phyloP scores from a whole-genome alignment of 805 yeast species.

The Priceomyces medius region DNA sequence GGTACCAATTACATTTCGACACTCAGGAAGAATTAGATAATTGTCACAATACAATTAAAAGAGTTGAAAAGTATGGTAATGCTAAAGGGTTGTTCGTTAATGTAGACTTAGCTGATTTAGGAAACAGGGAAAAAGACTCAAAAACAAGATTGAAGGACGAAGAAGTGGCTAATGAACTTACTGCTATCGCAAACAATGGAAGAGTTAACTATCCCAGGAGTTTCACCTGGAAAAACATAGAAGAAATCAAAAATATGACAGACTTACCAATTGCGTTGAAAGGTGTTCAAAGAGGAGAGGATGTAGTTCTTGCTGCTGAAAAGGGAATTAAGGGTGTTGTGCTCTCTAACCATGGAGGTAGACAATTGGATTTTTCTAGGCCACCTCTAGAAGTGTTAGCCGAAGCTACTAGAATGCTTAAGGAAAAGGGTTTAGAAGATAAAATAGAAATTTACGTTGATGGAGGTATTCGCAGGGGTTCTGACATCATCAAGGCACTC shows the following conservation, averaged over 20 bases:
- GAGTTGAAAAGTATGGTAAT: conserved; percentile 31
- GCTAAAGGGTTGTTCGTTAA: conserved; percentile 49
- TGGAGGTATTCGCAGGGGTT: conserved; percentile 70
- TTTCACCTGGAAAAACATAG: conserved; percentile 64
- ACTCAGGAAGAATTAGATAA: conserved; percentile 25
- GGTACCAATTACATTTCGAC: conserved; percentile 33
- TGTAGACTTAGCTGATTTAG: conserved; percentile 51
- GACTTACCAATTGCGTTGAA: conserved; percentile 62
- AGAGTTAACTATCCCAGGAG: conserved; percentile 16
- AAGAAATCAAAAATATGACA: conserved; percentile 54
- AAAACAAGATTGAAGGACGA: conserved; percentile 28
- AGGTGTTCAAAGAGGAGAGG: conserved; percentile 84
- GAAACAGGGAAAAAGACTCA: conserved; percentile 48
- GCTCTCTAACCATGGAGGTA: conserved; percentile 85
- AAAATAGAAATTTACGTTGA: conserved; percentile 57
- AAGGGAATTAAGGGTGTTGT: conserved; percentile 77
- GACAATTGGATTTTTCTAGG: conserved; percentile 82
- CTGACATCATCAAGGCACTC: conserved; percentile 63
- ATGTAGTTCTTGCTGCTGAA: conserved; percentile 70
- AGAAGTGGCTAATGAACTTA: conserved; percentile 4
- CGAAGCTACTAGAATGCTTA: conserved; percentile 59
- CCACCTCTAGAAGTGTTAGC: conserved; percentile 74
- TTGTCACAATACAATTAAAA: conserved; percentile 17
- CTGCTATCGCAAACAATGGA: conserved; percentile 6
- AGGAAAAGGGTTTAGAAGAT: conserved; percentile 45